Evolutionary conservation across 805 yeast genomes (phyloP).

Genomic region (Scheffersomyces coipomensis): DNA sequence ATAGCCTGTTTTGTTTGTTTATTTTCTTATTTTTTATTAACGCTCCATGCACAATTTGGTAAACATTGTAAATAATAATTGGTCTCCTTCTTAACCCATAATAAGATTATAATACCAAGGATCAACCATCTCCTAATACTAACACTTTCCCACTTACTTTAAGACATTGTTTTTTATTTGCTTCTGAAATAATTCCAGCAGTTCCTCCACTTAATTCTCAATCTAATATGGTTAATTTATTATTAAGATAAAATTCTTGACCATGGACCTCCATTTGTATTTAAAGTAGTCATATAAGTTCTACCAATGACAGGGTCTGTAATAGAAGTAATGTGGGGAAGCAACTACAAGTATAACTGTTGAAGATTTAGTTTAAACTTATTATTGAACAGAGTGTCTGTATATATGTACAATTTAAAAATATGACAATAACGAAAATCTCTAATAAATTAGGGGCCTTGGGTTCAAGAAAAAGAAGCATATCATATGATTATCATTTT

Average conservation of each 20-base stretch:
- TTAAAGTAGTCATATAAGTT: slow-evolving; percentile 94
- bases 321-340: slow-evolving; percentile 82
- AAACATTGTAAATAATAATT: slow-evolving; percentile 64
- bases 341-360: too few relatives aligned
- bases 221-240: slow-evolving; percentile 64
- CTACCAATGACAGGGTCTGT: slow-evolving; percentile 98
- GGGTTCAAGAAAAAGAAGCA: too few relatives aligned
- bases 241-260: slow-evolving; percentile 81
- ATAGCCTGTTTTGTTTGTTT: background rate
- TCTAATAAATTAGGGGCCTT: too few relatives aligned
- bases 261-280: slow-evolving; percentile 98
- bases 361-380: too few relatives aligned
- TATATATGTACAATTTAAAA: too few relatives aligned
- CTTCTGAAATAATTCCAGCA: slow-evolving; percentile 21
- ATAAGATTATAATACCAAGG: slow-evolving; percentile 64
- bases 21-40: slow-evolving; percentile 16
- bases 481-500: too few relatives aligned
- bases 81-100: slow-evolving; percentile 66
- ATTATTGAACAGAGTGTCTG: too few relatives aligned
- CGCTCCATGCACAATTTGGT: slow-evolving; percentile 79
- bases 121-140: slow-evolving; percentile 67
- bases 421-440: too few relatives aligned
- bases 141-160: slow-evolving; percentile 55
- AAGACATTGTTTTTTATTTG: slow-evolving; percentile 49
- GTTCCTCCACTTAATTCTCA: slow-evolving; percentile 40